Base-by-base conservation (phyloP, 2,329 filamentous ascomycete species). In the Aureobasidium lini region DNA sequence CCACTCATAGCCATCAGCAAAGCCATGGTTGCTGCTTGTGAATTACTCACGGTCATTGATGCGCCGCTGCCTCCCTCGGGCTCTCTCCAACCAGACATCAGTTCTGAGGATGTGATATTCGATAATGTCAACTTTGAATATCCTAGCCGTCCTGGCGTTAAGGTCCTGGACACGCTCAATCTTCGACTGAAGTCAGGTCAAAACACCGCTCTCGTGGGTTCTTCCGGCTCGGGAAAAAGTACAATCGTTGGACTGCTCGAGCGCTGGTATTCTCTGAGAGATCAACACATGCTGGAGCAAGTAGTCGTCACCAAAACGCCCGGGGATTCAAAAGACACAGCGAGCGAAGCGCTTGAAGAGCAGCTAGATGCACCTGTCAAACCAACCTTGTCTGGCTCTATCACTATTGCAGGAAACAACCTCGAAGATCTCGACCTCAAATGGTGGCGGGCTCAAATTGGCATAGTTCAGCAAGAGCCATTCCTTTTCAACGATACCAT, bases 191-290 rank as follows among this genome's bases (percentile, higher is more conserved):
- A 96, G 99, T 57, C 89, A 91, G 0, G 89, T 93, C 32, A 92
- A 85, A 63, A 97, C 97, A 69, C 90, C 97, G 95, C 93, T 57
- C 93, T 99, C 64, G 95, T 99, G 56, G 94, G 94, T 0, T 92
- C 94, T 2, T 96, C 91, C 18, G 94, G 94, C 62, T 93, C 94
- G 61, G 94, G 94, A 62, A 99, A 99, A 75, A 95, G 90, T 1
- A 99, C 94, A 0, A 94, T 99, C 36, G 91, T 90, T 2, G 90
- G 90, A 15, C 78, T 99, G 18, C 77, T 99, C 5, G 79, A 97
- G 47, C 84, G 94, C 44, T 99, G 97, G 75, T 99, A 99, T 72
- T 85, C 86, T 47, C 89, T 49, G 3, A 31, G 8, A 10, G 32
- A 36, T 8, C 46, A 49, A 11, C 32, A 49, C 18, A 36, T 16